phyloP scores from a whole-genome alignment of 139 green algal genomes.

The Auxenochlorella pyrenoidosa region DNA sequence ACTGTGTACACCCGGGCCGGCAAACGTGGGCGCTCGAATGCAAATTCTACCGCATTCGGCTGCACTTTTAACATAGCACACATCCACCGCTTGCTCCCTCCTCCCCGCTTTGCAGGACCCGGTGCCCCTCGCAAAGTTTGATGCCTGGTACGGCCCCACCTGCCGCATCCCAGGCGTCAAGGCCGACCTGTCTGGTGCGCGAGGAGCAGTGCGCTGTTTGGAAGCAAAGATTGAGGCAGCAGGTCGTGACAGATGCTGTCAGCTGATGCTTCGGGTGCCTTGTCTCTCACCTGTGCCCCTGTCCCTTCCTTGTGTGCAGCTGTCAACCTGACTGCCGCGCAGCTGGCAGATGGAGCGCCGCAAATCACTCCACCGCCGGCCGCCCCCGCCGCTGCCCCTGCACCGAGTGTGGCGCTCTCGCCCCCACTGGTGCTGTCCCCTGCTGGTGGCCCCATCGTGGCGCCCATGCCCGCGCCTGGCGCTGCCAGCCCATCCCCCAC shows the following conservation, averaged over 20 bases:
- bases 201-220: neutral
- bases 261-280: neutral
- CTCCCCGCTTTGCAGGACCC: neutral
- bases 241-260: neutral
- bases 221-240: neutral
- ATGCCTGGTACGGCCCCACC: neutral
- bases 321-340: conserved; percentile 2
- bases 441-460: too few relatives aligned
- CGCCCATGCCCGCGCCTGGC: neutral
- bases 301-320: neutral
- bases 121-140: neutral
- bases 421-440: neutral
- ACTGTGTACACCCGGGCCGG: too few relatives aligned
- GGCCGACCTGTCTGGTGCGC: neutral
- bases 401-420: neutral
- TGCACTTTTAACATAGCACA: too few relatives aligned
- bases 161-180: neutral
- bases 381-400: neutral
- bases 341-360: neutral
- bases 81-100: neutral
- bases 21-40: too few relatives aligned
- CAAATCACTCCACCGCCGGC: neutral
- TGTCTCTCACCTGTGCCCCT: neutral
- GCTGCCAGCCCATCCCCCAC: too few relatives aligned
- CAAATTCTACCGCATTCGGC: too few relatives aligned